Evolutionary conservation across 306 rosid species (phyloP), one percentile per base, ranked within the genome.

Genomic region (Pterocarpus macrocarpus): DNA sequence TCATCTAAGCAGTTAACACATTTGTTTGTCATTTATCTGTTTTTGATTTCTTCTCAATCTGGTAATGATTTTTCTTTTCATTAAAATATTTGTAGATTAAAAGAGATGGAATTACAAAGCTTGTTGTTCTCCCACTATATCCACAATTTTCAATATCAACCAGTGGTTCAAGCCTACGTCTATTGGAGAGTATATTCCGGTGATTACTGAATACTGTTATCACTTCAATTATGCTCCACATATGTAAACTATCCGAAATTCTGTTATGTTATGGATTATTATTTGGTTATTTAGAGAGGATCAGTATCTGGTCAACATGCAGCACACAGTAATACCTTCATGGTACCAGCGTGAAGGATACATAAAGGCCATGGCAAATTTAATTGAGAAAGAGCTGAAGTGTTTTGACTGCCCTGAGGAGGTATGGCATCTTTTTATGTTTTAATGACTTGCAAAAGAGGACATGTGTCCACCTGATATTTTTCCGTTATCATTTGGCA

Each of bases 301-400:
- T 55, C 94, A 93, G 67, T 93, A 93, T 83, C 86, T 93, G 61
- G 91, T 93, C 87, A 91, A 91, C 89, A 93, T 93, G 97, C 94
- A 93, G 84, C 97, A 93, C 86, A 91, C 97, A 8, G 97, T 93
- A 39, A 93, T 93, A 82, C 97, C 97, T 70, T 93, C 97, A 1
- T 93, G 97, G 97, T 93, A 91, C 87, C 96, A 93, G 80, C 94
- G 97, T 33, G 92, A 91, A 84, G 97, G 97, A 57, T 93, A 93
- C 85, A 91, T 93, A 80, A 93, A 86, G 71, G 94, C 97, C 65
- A 93, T 91, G 97, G 90, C 96, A 79, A 82, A 93, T 85, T 91
- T 93, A 86, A 91, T 93, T 77, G 96, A 93, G 71, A 91, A 87
- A 11, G 97, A 93, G 82, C 87, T 93, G 66, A 81, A 78, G 50